Evolutionary conservation across 129 eudicot genomes (phyloP).

Genomic region (Centaurea solstitialis): DNA sequence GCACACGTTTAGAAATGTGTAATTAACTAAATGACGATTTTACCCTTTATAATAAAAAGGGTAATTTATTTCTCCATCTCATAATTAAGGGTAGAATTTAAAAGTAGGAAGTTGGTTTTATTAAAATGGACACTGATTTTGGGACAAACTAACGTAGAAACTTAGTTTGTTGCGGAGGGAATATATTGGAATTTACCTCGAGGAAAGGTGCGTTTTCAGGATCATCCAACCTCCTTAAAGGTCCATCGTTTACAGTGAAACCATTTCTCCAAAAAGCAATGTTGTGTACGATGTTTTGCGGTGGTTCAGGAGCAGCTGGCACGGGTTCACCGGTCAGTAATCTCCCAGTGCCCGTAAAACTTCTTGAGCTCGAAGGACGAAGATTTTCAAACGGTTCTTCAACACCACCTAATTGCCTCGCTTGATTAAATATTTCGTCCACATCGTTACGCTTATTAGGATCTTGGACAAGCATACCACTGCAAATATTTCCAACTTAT

Average conservation of each 20-base stretch:
- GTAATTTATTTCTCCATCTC: neutral
- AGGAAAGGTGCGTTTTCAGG: conserved; percentile 90
- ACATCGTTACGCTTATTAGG: conserved; percentile 80
- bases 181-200: conserved; percentile 48
- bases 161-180: too few relatives aligned
- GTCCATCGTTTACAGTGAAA: conserved; percentile 87
- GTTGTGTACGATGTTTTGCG: conserved; percentile 76
- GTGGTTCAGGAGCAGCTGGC: conserved; percentile 66
- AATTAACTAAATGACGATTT: neutral
- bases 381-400: conserved; percentile 73
- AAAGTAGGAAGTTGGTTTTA: neutral
- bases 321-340: conserved; percentile 68
- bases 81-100: neutral
- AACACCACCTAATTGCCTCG: conserved; percentile 80
- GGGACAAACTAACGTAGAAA: too few relatives aligned
- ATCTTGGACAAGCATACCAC: conserved; percentile 99
- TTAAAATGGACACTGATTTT: neutral
- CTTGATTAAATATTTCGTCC: conserved; percentile 88
- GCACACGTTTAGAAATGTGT: neutral
- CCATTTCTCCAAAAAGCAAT: conserved; percentile 97
- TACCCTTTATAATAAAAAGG: neutral
- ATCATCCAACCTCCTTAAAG: conserved; percentile 92
- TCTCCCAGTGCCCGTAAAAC: conserved; percentile 90
- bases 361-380: conserved; percentile 79
- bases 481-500: conserved; percentile 25